Evolutionary conservation across 2,329 filamentous ascomycete species (phyloP).

Genomic region (Fusarium sp.): DNA sequence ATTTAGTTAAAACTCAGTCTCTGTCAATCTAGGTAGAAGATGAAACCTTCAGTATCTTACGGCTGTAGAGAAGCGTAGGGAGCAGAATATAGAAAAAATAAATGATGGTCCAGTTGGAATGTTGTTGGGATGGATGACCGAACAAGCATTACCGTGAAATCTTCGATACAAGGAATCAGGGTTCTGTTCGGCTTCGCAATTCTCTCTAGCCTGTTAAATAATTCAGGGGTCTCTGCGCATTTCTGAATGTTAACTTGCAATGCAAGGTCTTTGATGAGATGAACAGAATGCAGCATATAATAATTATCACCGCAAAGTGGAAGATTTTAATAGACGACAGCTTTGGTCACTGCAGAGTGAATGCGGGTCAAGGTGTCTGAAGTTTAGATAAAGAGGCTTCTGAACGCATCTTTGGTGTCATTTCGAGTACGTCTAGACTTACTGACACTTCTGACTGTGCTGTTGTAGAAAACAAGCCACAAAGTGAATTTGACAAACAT

Average conservation of each 20-base stretch:
- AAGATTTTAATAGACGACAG: neutral
- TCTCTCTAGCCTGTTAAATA: neutral
- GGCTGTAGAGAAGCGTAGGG: too few relatives aligned
- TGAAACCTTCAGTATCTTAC: too few relatives aligned
- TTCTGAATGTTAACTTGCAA: neutral
- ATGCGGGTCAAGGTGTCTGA: neutral
- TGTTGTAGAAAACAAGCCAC: constrained; percentile 27
- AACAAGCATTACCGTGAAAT: neutral
- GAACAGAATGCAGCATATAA: constrained; percentile 14
- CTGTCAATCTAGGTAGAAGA: too few relatives aligned
- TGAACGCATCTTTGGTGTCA: constrained; percentile 4
- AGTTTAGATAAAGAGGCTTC: constrained; percentile 21
- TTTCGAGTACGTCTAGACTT: constrained; percentile 1
- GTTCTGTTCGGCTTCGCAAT: neutral
- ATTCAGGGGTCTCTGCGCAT: neutral
- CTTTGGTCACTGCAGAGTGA: constrained; percentile 9
- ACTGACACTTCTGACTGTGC: constrained; percentile 8
- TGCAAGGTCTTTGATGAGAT: constrained; percentile 4
- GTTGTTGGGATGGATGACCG: neutral
- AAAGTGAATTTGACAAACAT: constrained; percentile 35
- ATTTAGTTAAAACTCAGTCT: too few relatives aligned
- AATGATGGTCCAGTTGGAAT: neutral
- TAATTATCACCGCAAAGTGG: constrained; percentile 1
- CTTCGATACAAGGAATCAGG: neutral
- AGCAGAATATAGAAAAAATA: too few relatives aligned